Evolutionary conservation across 2,329 filamentous ascomycete genomes (phyloP), one percentile per base, ranked within the genome.

Genomic region (Diaporthe sp.): DNA sequence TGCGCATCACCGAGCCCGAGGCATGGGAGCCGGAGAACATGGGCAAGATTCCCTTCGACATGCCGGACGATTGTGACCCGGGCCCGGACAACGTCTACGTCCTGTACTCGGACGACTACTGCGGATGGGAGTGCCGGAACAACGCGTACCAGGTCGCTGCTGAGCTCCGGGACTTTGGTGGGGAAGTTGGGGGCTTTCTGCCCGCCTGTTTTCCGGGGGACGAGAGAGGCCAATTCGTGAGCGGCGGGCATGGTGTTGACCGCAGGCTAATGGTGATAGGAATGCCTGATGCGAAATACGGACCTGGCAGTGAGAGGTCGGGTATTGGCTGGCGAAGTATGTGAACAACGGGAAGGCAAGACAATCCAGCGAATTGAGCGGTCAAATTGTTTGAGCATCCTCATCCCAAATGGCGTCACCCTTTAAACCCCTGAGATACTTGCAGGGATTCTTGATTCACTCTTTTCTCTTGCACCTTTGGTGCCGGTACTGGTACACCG

Each of bases 81-180:
- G 55, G 58, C 31, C 60, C 58, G 1, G 68, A 68, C 8, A 81
- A 80, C 67, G 74, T 77, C 28, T 60, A 58, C 13, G 58, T 71
- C 7, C 53, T 79, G 4, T 34, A 39, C 58, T 79, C 78, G 28
- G 77, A 74, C n/a, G 71, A 75, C 7, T 81, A 77, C 74, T 82
- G 81, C 73, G 79, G 81, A 3, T 81, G 80, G 80, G 81, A 81
- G 74, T 82, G 81, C 44, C 75, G 77, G 22, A 81, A 81, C 61
- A 80, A 75, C 37, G 75, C 75, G 9, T 75, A 71, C n/a, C 55
- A 28, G 57, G 22, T 63, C 34, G 58, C 39, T n/a, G 47, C 57
- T 28, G 58, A 34, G 15, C 22, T 75, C 20, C 53, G 44, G 20
- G 44, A 13, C 10, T 25, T 39, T 31, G 61, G 34, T 28, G 67